Evolutionary conservation across 2,329 filamentous ascomycete genomes (phyloP).

Genomic region (Pseudohalonectria lignicola): DNA sequence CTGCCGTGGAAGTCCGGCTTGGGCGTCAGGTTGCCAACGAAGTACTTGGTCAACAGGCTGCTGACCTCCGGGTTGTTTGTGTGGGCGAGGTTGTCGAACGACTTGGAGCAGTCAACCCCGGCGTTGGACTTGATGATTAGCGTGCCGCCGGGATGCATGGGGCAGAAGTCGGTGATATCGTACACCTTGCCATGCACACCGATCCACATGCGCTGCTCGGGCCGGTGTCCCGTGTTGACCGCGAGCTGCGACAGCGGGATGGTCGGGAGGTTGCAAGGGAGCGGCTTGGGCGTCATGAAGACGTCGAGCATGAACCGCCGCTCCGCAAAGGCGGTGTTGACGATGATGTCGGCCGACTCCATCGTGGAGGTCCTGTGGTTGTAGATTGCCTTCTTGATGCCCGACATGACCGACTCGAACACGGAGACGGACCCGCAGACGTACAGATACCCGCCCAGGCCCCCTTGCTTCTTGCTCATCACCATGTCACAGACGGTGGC

Average conservation of each 20-base stretch:
- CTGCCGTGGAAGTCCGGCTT: constrained; percentile 35
- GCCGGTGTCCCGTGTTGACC: constrained; percentile 36
- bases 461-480: constrained; percentile 45
- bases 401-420: constrained; percentile 43
- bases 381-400: constrained; percentile 44
- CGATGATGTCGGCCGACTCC: constrained; percentile 35
- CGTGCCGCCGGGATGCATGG: constrained; percentile 41
- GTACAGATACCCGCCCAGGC: constrained; percentile 34
- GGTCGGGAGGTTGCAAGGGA: constrained; percentile 36
- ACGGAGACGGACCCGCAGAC: constrained; percentile 36
- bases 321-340: constrained; percentile 42
- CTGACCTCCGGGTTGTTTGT: constrained; percentile 43
- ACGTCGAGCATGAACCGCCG: constrained; percentile 45
- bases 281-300: constrained; percentile 43
- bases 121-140: constrained; percentile 43
- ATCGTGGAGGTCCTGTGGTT: constrained; percentile 39
- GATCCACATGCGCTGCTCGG: constrained; percentile 35
- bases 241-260: constrained; percentile 39
- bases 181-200: constrained; percentile 41
- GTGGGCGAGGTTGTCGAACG: constrained; percentile 42
- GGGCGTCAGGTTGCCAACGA: constrained; percentile 36
- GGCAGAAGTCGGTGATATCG: constrained; percentile 39
- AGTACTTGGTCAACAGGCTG: constrained; percentile 41
- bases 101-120: constrained; percentile 39
- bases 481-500: constrained; percentile 39